phyloP scores from a whole-genome alignment of 345 rosid genomes.

The Moricandia arvensis region DNA sequence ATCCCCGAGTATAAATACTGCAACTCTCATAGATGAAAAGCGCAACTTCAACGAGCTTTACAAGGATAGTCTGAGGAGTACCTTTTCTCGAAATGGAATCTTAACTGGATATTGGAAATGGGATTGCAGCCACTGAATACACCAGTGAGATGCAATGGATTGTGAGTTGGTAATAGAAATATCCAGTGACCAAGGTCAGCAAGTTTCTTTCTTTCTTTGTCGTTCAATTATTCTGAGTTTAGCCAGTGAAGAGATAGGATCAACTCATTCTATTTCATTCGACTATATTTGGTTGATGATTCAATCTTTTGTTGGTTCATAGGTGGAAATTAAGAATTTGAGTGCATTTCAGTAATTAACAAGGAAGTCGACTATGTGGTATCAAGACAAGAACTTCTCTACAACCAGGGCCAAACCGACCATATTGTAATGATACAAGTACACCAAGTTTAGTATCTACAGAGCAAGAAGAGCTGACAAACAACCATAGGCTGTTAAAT shows the following conservation, averaged over 20 bases:
- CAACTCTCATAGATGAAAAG: no score
- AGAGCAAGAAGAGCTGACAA: no score
- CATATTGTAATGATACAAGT: slow-evolving; percentile 42
- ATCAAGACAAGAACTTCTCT: slow-evolving; percentile 67
- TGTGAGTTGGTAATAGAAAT: slow-evolving; percentile 87
- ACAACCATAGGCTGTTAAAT: no score
- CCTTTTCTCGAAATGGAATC: background rate
- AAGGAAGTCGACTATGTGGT: slow-evolving; percentile 89
- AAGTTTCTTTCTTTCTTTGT: background rate
- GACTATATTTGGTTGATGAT: background rate
- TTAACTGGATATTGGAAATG: background rate
- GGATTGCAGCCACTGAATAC: slow-evolving; percentile 83
- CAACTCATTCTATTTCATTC: slow-evolving; percentile 1
- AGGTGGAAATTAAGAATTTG: slow-evolving; percentile 93
- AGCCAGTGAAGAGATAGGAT: background rate
- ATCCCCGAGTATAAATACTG: no score
- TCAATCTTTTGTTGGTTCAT: slow-evolving; percentile 25
- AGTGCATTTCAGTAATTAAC: slow-evolving; percentile 75
- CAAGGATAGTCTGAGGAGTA: background rate
- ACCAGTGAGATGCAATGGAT: slow-evolving; percentile 73
- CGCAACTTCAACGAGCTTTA: no score
- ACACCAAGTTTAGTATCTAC: no score
- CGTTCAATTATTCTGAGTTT: background rate
- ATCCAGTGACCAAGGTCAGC: slow-evolving; percentile 93
- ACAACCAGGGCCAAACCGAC: slow-evolving; percentile 61